Evolutionary conservation across 371 early-diverging fungal genomes (phyloP), one percentile per base, ranked within the genome.

Genomic region (Parasitella parasitica): DNA sequence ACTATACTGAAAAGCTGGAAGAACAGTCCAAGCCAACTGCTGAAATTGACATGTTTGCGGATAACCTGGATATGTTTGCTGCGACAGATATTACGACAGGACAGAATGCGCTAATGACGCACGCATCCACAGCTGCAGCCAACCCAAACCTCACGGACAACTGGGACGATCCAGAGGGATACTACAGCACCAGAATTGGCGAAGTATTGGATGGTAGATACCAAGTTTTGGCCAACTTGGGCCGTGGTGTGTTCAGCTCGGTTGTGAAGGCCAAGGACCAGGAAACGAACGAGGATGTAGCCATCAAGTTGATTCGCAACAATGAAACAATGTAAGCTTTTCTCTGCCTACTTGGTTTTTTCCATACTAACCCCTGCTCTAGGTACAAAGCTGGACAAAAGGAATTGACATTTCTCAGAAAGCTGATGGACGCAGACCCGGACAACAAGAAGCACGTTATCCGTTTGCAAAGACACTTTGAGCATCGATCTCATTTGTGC

Each of bases 91-190:
- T 69, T 30, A 59, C 76, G 7, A 54, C 64, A n/a, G 52, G 66
- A 12, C 63, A 66, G 15, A 68, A 65, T 15, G 66, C 75, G 16
- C 37, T 67, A 27, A 16, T 63, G 30, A 49, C 60, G 4, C 54
- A 52, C 18, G 54, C 50, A 11, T 35, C 52, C 6, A 34, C 55
- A 28, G 54, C 59, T 27, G 69, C 73, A 2, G 77, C 75, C 11
- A 86, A 86, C 53, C 83, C 83, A 4, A 83, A 78, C 37, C 75
- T 92, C 4, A 77, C 82, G 4, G 98, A 96, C 64, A 95, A 92
- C 60, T 95, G 93, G 92, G 98, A 97, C 73, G 98, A 98, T 66
- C 83, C 89, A 1, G 97, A 98, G 63, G 98, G 98, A 15, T 98
- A 98, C 81, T 98, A 97, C 70, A 88, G 94, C 86, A 82, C 87